Evolutionary conservation across 2,329 filamentous ascomycete genomes (phyloP), one percentile per base, ranked within the genome.

Genomic region (Colletotrichum tanaceti): DNA sequence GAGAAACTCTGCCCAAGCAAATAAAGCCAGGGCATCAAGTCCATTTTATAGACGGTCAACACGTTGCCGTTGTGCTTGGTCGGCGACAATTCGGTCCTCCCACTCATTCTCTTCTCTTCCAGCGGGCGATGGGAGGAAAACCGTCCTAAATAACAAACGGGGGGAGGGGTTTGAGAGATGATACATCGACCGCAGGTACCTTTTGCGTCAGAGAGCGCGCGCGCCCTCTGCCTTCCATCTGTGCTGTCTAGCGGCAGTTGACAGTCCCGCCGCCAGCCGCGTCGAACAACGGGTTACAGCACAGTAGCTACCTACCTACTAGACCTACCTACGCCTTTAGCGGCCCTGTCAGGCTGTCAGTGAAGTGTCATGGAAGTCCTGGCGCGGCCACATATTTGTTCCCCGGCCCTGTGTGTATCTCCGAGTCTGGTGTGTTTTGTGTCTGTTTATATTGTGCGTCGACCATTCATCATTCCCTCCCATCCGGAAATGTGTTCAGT

Each of bases 281-380:
- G 50, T 47, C 39, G 43, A 35, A 58, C 13, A 32, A 43, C 9
- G 32, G 32, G 32, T 35, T 35, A 10, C 32, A 35, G 32, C 32
- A 35, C 32, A 11, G 7, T 35, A 10, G 9, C 32, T 35, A 7
- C 32, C 10, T 35, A 10, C 3, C 32, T 35, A 7, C 32, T 35
- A 9, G 9, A 35, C 32, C 9, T 35, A 35, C 24, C 24, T 24
- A 24, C 24, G 55, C 24, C 41, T 39, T 59, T 59, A 47, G 55
- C 22, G 57, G 43, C 57, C 43, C 43, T 59, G 57, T 59, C 57
- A 59, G 57, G 28, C 43, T 59, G 57, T 59, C 57, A 59, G 57
- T 35, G 32, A 35, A 35, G 9, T 59, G 57, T 59, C 57, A 35
- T 35, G 32, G 32, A 59, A 49, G 28, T n/a, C 38, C 55, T 24